A percentile compares a stretch with the other conserved stretches of the same genome.
Evolutionary conservation across 1,284 basidiomycete genomes (phyloP).

Genomic region (Naganishia cerealis): DNA sequence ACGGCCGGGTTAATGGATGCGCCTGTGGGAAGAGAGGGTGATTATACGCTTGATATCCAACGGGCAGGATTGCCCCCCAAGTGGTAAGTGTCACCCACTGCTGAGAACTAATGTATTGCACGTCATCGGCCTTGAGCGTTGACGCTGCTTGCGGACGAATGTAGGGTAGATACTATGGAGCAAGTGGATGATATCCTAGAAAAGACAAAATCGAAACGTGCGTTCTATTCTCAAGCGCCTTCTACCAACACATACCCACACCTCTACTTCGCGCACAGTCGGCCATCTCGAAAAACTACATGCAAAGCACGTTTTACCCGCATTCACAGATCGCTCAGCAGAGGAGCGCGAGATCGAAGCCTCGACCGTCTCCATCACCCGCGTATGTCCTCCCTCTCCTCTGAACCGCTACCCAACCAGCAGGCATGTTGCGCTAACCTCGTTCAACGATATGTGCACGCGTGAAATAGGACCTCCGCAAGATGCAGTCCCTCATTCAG

Average conservation of each 20-base stretch:
- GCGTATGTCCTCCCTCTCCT: conserved; percentile 57
- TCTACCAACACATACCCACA: conserved; percentile 26
- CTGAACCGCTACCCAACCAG: not conserved
- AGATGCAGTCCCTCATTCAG: conserved; percentile 72
- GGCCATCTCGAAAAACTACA: conserved; percentile 83
- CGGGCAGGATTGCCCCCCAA: conserved; percentile 62
- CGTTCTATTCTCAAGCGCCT: conserved; percentile 47
- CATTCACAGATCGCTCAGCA: conserved; percentile 86
- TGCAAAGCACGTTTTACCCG: conserved; percentile 90
- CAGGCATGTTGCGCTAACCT: not conserved
- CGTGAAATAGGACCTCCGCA: conserved; percentile 71
- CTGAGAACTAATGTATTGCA: conserved; percentile 11
- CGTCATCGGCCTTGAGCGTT: conserved; percentile 33
- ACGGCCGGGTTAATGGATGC: conserved; percentile 23
- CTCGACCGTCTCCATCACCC: conserved; percentile 82
- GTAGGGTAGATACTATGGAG: conserved; percentile 86
- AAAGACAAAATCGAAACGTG: conserved; percentile 74
- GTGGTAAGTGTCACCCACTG: conserved; percentile 58
- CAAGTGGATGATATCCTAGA: conserved; percentile 77
- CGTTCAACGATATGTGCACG: not conserved
- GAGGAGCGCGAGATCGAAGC: conserved; percentile 93
- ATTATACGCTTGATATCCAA: conserved; percentile 60
- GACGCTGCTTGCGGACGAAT: conserved; percentile 1
- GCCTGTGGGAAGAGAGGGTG: conserved; percentile 34
- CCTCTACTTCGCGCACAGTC: conserved; percentile 58